phyloP scores from a whole-genome alignment of 441 rosid genomes.

The California macrophylla region DNA sequence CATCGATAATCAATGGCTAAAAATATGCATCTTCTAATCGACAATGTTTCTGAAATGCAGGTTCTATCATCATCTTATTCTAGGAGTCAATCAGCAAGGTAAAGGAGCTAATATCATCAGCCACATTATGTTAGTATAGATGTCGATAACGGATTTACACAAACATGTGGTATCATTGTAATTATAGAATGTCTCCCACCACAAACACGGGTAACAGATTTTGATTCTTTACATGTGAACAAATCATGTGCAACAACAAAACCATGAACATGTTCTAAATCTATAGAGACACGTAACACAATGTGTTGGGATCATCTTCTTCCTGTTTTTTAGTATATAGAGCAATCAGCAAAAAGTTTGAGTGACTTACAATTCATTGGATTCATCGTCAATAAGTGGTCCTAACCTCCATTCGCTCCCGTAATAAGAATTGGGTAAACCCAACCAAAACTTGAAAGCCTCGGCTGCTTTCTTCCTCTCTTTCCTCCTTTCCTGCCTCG shows the following conservation, averaged over 20 bases:
- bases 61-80: constrained; percentile 76
- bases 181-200: neutral
- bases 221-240: neutral
- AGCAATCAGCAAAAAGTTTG: constrained; percentile 1
- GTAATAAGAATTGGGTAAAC: constrained; percentile 83
- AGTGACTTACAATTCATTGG: neutral
- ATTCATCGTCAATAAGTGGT: constrained; percentile 24
- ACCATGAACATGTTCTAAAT: neutral
- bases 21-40: neutral
- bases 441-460: constrained; percentile 95
- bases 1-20: neutral
- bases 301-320: neutral
- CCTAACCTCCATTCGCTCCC: constrained; percentile 68
- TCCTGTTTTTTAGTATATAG: constrained; percentile 14
- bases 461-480: constrained; percentile 89
- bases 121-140: neutral
- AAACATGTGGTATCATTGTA: neutral
- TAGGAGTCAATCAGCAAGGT: constrained; percentile 51
- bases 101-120: neutral
- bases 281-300: constrained; percentile 5
- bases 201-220: neutral
- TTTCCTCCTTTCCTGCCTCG: constrained; percentile 57
- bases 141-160: neutral
- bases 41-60: constrained; percentile 31
- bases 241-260: neutral